Percentiles rank a stretch among this genome's conserved stretches.
phyloP scores from a whole-genome alignment of 2,329 filamentous ascomycete genomes.

The Stromatinia cepivora region DNA sequence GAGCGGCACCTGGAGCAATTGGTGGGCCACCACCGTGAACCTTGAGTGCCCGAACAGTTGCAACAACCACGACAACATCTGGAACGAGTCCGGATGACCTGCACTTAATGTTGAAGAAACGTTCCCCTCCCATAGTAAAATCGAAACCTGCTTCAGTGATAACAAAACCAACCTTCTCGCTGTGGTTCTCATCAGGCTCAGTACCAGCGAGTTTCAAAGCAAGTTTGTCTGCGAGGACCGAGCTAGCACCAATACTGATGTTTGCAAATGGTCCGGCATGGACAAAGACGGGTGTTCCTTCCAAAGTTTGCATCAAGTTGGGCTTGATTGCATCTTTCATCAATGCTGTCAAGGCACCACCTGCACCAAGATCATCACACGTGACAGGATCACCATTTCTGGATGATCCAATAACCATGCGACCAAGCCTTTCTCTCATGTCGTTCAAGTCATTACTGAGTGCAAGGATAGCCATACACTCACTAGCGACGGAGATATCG shows the following conservation, averaged over 20 bases:
- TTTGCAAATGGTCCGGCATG: conserved; percentile 98
- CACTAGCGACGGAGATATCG: conserved; percentile 95
- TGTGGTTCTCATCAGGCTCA: conserved; percentile 83
- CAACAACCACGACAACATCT: conserved; percentile 92
- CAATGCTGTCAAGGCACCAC: conserved; percentile 86
- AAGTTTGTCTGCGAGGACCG: conserved; percentile 90
- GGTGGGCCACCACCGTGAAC: conserved; percentile 96
- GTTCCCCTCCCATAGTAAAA: conserved; percentile 99
- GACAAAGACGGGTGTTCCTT: conserved; percentile 96
- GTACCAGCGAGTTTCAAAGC: conserved; percentile 95
- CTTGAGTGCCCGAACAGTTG: conserved; percentile 93
- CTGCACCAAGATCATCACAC: conserved; percentile 91
- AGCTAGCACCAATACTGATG: conserved; percentile 96
- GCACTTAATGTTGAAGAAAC: conserved; percentile 99
- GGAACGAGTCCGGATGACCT: conserved; percentile 88
- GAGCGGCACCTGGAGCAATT: conserved; percentile 79
- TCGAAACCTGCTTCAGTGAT: conserved; percentile 98
- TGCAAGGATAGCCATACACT: conserved; percentile 97
- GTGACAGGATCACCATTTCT: conserved; percentile 85
- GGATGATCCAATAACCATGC: conserved; percentile 93
- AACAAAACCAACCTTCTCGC: conserved; percentile 83
- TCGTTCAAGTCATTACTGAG: conserved; percentile 85
- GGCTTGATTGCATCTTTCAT: conserved; percentile 99
- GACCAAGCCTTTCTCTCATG: conserved; percentile 88
- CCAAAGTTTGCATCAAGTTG: conserved; percentile 96